Evolutionary conservation across 2,329 filamentous ascomycete species (phyloP), one percentile per base, ranked within the genome.

Genomic region (Torrubiella hemipterigena): DNA sequence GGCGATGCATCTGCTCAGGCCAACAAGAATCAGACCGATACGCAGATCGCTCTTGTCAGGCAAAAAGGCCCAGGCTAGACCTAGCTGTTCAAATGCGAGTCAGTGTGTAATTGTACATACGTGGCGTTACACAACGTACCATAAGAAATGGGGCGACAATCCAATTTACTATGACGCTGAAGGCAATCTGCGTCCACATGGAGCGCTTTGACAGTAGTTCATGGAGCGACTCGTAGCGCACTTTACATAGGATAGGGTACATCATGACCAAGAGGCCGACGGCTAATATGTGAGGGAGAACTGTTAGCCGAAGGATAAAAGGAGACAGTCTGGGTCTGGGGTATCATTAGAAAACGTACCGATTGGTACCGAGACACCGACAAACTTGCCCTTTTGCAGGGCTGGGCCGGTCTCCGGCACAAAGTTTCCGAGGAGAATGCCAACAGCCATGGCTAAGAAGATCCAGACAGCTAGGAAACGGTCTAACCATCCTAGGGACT

Each of bases 231-330:
- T 93, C 84, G 53, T 75, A 91, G 24, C 73, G 73, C 6, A 93
- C 80, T 52, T 91, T 91, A 66, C 83, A 93, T 1, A 93, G 61
- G 37, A 93, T 93, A 0, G 85, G 86, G 47, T 91, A 93, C 83
- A 93, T 93, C 84, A 93, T 93, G 25, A 93, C 76, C 2, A 93
- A 65, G 1, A 93, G 58, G 0, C 85, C 84, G 29, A 93, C 60
- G 1, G 84, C 83, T 82, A 22, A n/a, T n/a, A 22, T 16, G 13
- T 17, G 7, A 27, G 7, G 24, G 24, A 22, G 7, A 15, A 27
- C 13, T 27, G 24, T 15, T 14, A 12, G 24, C 24, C 7, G 16
- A 16, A 28, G 7, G 16, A 17, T 17, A 13, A 11, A 12, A 11
- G 15, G 13, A 7, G 7, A 16, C n/a, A n/a, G n/a, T 28, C 27